A percentile compares a stretch with the other conserved stretches of the same genome.
These are phyloP conservation scores for Pulveroboletus sp. DNA, from an alignment of 768 basidiomycete genomes.

Conservation along the genomic window DNA sequence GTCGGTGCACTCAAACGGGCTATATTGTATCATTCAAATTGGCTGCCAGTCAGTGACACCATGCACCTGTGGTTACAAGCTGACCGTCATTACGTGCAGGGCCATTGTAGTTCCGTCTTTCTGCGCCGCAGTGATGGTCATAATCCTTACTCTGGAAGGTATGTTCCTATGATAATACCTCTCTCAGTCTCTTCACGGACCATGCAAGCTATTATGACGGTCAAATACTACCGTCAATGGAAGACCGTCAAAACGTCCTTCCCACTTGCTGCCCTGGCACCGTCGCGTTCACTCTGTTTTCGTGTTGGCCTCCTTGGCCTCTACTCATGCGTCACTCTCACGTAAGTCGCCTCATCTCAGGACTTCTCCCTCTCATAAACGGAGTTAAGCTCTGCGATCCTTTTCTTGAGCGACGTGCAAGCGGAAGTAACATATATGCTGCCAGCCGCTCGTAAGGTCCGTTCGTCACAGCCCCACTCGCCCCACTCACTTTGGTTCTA, in stretches of 20 bases:
- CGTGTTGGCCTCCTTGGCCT: constrained; percentile 42
- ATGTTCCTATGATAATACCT: constrained; percentile 1
- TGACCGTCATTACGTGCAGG: constrained; percentile 22
- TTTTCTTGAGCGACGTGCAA: constrained; percentile 30
- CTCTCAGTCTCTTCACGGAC: neutral
- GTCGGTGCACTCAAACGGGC: constrained; percentile 34
- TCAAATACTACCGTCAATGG: constrained; percentile 41
- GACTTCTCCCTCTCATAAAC: neutral
- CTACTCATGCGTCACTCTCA: constrained; percentile 40
- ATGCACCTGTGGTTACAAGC: constrained; percentile 2
- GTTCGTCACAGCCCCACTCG: neutral
- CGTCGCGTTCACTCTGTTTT: constrained; percentile 35
- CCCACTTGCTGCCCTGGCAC: constrained; percentile 36
- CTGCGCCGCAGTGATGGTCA: constrained; percentile 36
- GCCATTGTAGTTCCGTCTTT: constrained; percentile 40
- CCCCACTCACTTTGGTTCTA: constrained; percentile 18
- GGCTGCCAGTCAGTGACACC: constrained; percentile 33
- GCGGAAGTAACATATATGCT: constrained; percentile 41
- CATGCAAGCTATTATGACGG: constrained; percentile 37
- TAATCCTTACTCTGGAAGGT: constrained; percentile 48
- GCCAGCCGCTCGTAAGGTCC: constrained; percentile 44
- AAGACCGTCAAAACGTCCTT: constrained; percentile 35
- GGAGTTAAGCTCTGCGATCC: constrained; percentile 32
- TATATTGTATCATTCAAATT: constrained; percentile 44
- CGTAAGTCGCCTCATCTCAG: constrained; percentile 29